Evolutionary conservation across 257 asterid genomes (phyloP).

Genomic region (Penstemon newberryi): DNA sequence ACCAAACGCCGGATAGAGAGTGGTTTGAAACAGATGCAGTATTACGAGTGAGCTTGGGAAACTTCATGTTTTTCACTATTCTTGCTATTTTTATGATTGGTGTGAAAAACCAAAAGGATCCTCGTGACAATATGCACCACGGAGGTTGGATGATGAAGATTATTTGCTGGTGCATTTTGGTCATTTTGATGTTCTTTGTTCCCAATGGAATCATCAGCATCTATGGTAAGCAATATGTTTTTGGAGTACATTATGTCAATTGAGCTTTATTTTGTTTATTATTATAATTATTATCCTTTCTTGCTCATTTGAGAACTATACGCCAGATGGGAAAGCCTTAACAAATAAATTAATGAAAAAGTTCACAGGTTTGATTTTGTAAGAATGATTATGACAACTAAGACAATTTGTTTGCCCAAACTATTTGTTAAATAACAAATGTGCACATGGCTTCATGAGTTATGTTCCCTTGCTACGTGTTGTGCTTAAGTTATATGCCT

Average conservation of each 20-base stretch:
- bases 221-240: constrained; percentile 54
- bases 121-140: constrained; percentile 81
- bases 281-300: background rate
- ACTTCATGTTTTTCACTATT: constrained; percentile 78
- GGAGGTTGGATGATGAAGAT: constrained; percentile 94
- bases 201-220: constrained; percentile 81
- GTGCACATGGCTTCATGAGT: background rate
- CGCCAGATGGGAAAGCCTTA: background rate
- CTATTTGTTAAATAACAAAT: background rate
- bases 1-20: constrained; percentile 81
- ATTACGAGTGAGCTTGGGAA: constrained; percentile 87
- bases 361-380: background rate
- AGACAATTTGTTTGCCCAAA: background rate
- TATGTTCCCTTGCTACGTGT: background rate
- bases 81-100: constrained; percentile 80
- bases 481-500: background rate
- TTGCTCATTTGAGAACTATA: background rate
- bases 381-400: background rate
- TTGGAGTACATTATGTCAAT: background rate
- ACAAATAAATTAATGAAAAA: too few species aligned
- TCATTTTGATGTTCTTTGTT: constrained; percentile 79
- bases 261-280: background rate
- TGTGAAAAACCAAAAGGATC: constrained; percentile 80
- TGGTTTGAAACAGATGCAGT: constrained; percentile 97
- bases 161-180: constrained; percentile 79